Base-by-base conservation (phyloP, 2,329 filamentous ascomycete genomes). In the Tolypocladium nubicola region DNA sequence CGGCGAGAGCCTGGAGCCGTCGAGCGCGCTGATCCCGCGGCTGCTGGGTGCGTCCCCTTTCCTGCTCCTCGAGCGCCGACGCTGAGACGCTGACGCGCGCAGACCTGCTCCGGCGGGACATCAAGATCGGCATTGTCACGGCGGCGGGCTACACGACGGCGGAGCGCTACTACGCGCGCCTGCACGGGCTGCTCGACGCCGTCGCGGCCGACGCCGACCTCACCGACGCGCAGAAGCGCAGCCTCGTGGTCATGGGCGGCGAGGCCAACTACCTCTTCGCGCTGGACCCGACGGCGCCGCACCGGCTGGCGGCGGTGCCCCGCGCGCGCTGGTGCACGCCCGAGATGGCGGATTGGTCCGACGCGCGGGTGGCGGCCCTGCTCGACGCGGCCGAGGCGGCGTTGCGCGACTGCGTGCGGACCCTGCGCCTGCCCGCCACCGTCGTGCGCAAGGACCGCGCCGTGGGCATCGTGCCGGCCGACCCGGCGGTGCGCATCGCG, bases 191-290 rank as follows among this genome's bases (percentile, higher is more conserved):
- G 0, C 81, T 99, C 1, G 86, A 96, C 64, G 88, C 89, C 33
- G 82, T 97, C 23, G 81, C 83, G 55, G 68, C 70, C 7, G 83
- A 84, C 1, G 69, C 79, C 0, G 71, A 74, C 14, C 78, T 96
- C 8, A 82, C 87, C 0, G 72, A 80, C 0, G 69, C 80, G 8
- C 86, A 90, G 66, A 90, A 90, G 66, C 80, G 87, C 64, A 90
- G 88, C 64, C 79, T 99, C 7, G 81, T 97, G 60, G 87, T 99
- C 63, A 90, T 99, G 82, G 94, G 94, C 61, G 94, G 94, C 57
- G 94, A 99, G 73, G 90, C 89, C 59, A 97, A 96, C 75, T 99
- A 95, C 71, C 85, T 97, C 55, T 97, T 97, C 74, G 85, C 85
- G 55, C 96, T 88, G 73, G 81, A 85, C 59, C 75, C 80, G 0